Evolutionary conservation across 2,329 filamentous ascomycete species (phyloP).

Genomic region (Clonostachys chloroleuca): DNA sequence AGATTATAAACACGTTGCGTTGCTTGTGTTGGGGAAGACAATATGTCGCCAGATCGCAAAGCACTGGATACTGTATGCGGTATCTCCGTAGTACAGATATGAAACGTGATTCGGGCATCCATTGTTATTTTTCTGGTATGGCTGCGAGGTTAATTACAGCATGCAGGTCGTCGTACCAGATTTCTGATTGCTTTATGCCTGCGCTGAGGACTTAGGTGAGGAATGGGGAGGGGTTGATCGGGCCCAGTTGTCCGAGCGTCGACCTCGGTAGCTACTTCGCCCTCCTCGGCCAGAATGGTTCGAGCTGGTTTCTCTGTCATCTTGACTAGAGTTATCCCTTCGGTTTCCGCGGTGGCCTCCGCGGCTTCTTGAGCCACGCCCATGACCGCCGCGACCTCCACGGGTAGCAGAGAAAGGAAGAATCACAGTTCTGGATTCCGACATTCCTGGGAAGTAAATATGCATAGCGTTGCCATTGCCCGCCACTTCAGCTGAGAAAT

Average conservation of each 20-base stretch:
- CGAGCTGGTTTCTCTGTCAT: slow-evolving; percentile 11
- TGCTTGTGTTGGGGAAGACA: too few species aligned
- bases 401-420: slow-evolving; percentile 26
- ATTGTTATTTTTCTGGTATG: slow-evolving; percentile 17
- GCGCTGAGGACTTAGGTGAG: background rate
- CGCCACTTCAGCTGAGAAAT: slow-evolving; percentile 22
- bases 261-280: slow-evolving; percentile 32
- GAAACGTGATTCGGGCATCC: slow-evolving; percentile 14
- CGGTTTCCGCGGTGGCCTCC: slow-evolving; percentile 22
- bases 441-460: slow-evolving; percentile 36
- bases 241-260: slow-evolving; percentile 34
- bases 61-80: too few species aligned
- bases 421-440: slow-evolving; percentile 27
- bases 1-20: too few species aligned
- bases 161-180: too few species aligned
- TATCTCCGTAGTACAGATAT: too few species aligned
- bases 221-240: slow-evolving; percentile 12
- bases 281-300: slow-evolving; percentile 19
- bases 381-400: slow-evolving; percentile 17
- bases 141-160: too few species aligned
- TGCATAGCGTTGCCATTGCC: slow-evolving; percentile 27
- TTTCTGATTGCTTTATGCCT: background rate
- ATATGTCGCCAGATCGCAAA: too few species aligned
- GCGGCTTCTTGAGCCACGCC: slow-evolving; percentile 17
- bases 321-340: slow-evolving; percentile 21